These are phyloP conservation scores for Chlamydomonas asymmetrica DNA, from an alignment of 139 green algal species.

Conservation along the genomic window DNA sequence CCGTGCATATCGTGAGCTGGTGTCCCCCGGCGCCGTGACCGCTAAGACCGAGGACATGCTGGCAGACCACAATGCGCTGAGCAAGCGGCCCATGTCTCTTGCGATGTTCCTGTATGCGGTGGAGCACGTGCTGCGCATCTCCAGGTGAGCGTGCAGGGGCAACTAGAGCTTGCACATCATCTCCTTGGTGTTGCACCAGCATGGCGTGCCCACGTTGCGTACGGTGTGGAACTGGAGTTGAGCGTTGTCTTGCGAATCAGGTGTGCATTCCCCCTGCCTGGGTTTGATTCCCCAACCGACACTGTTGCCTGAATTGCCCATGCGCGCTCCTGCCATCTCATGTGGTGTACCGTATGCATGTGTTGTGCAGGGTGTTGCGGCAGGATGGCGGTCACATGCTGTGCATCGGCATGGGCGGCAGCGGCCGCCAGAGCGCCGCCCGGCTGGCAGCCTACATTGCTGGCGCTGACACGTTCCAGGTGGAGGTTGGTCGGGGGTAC, in stretches of 20 bases:
- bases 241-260: not conserved
- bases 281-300: too few relatives aligned
- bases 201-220: too few relatives aligned
- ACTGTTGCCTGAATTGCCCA: too few relatives aligned
- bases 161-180: not conserved
- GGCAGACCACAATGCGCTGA: constrained; percentile 42
- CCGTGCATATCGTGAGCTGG: constrained; percentile 56
- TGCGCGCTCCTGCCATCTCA: not conserved
- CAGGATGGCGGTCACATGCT: constrained; percentile 64
- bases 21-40: constrained; percentile 40
- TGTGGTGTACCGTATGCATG: not conserved
- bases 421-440: constrained; percentile 52
- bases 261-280: too few relatives aligned
- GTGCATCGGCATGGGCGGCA: constrained; percentile 64
- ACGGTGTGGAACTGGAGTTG: too few relatives aligned
- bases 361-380: constrained; percentile 19
- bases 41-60: constrained; percentile 56
- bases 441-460: constrained; percentile 61
- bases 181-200: too few relatives aligned
- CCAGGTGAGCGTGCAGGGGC: constrained; percentile 32
- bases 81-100: constrained; percentile 58
- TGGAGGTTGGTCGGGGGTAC: constrained; percentile 74
- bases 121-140: constrained; percentile 65
- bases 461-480: constrained; percentile 68
- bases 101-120: constrained; percentile 71